A percentile compares a stretch with the other conserved stretches of the same genome.
Evolutionary conservation across 2,329 filamentous ascomycete genomes (phyloP).

Genomic region (Mycosphaerella arachidis): DNA sequence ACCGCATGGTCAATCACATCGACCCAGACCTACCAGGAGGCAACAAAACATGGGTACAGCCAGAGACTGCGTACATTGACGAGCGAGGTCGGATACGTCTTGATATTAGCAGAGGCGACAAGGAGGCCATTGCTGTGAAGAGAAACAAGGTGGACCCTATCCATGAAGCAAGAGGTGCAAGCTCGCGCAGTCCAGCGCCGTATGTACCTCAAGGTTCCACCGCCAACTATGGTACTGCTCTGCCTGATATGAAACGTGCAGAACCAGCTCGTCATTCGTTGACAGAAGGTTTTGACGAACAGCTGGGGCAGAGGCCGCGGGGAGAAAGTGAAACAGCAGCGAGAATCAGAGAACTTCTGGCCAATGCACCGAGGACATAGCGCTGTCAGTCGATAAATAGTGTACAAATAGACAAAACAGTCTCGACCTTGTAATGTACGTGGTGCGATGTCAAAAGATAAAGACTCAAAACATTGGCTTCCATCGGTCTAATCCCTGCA

Average conservation of each 20-base stretch:
- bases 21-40: conserved; percentile 47
- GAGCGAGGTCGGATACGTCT: conserved; percentile 43
- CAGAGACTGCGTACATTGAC: conserved; percentile 44
- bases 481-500: neutral
- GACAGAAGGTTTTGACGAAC: conserved; percentile 24
- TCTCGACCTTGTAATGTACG: neutral
- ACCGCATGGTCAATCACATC: conserved; percentile 36
- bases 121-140: conserved; percentile 33
- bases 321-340: conserved; percentile 2
- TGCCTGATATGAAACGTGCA: conserved; percentile 23
- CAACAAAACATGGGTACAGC: conserved; percentile 50
- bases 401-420: neutral
- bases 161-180: conserved; percentile 18
- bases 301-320: conserved; percentile 12
- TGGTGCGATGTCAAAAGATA: neutral
- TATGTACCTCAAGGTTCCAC: conserved; percentile 8
- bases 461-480: neutral
- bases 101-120: conserved; percentile 27
- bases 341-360: conserved; percentile 13
- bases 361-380: neutral
- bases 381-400: neutral
- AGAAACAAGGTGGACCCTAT: conserved; percentile 24
- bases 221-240: conserved; percentile 25
- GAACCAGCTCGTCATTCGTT: conserved; percentile 8
- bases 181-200: conserved; percentile 1